phyloP scores from a whole-genome alignment of 768 basidiomycete species.

The Butyriboletus loyo region DNA sequence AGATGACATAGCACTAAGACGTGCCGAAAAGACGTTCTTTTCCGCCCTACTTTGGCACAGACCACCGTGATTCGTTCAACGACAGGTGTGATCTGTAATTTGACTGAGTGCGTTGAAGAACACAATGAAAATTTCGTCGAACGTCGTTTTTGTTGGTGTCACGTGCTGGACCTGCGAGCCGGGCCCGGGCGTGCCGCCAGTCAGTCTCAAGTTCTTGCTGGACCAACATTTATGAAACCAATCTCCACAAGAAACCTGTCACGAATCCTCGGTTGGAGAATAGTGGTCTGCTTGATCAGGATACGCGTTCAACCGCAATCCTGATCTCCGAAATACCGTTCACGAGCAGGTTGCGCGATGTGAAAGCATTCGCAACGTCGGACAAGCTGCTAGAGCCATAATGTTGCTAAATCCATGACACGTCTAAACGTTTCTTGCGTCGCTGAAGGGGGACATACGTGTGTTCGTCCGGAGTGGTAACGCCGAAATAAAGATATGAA shows the following conservation, averaged over 20 bases:
- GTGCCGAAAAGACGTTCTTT: constrained; percentile 21
- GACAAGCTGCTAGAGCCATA: not conserved
- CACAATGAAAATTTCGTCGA: not conserved
- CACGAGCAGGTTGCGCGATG: too few species aligned
- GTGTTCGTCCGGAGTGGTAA: too few species aligned
- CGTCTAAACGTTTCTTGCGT: not conserved
- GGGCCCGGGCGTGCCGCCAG: too few species aligned
- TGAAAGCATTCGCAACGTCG: not conserved
- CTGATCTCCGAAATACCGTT: not conserved
- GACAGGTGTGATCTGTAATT: constrained; percentile 28
- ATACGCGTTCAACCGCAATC: not conserved
- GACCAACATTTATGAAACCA: too few species aligned
- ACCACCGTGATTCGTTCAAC: constrained; percentile 19
- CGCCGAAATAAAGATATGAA: not conserved
- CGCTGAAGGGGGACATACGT: not conserved
- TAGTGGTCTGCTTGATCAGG: not conserved
- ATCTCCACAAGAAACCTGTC: too few species aligned
- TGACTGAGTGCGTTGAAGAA: constrained; percentile 33
- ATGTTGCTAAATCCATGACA: not conserved
- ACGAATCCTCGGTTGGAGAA: not conserved
- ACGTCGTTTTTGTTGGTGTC: not conserved
- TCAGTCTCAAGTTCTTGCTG: too few species aligned
- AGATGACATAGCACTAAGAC: constrained; percentile 33
- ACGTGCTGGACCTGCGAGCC: constrained; percentile 6
- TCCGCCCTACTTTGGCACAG: constrained; percentile 37